Conservation (phyloP, 352 stramenopile species). For the Phytopythium helicoides region DNA sequence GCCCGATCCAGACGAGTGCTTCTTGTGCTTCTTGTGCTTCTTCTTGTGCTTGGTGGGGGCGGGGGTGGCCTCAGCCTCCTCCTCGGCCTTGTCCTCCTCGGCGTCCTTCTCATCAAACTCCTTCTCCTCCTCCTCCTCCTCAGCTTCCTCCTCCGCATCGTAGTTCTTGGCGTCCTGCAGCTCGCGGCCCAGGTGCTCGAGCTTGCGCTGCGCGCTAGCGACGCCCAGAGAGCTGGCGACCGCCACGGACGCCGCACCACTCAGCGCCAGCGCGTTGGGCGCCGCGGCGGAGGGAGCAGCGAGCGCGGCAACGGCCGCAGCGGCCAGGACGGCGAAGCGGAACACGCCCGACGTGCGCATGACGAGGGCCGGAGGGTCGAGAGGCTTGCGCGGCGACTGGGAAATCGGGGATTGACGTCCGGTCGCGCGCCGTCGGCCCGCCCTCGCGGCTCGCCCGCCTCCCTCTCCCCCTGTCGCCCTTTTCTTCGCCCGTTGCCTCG, state of each 20-base stretch:
- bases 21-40: conserved; percentile 24
- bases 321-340: conserved; percentile 47
- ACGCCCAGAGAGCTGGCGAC: conserved; percentile 24
- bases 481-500: too few species aligned
- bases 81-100: too few species aligned
- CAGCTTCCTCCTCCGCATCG: too few species aligned
- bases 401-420: too few species aligned
- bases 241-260: conserved; percentile 6
- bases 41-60: conserved; percentile 10
- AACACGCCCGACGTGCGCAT: conserved; percentile 63
- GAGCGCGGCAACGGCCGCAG: conserved; percentile 39
- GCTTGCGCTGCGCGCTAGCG: conserved; percentile 25
- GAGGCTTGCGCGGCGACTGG: too few species aligned
- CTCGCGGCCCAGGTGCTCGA: conserved; percentile 10
- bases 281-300: conserved; percentile 17
- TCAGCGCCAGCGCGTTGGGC: conserved; percentile 6
- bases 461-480: too few species aligned
- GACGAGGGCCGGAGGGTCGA: too few species aligned
- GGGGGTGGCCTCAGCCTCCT: conserved; percentile 12
- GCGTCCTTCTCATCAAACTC: conserved; percentile 20
- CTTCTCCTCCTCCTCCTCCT: conserved; percentile 12
- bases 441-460: too few species aligned
- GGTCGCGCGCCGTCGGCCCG: too few species aligned
- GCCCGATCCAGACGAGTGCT: not conserved
- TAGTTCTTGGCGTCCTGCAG: conserved; percentile 5